Evolutionary conservation across 2,329 filamentous ascomycete genomes (phyloP).

Genomic region (Colletotrichum noveboracense): DNA sequence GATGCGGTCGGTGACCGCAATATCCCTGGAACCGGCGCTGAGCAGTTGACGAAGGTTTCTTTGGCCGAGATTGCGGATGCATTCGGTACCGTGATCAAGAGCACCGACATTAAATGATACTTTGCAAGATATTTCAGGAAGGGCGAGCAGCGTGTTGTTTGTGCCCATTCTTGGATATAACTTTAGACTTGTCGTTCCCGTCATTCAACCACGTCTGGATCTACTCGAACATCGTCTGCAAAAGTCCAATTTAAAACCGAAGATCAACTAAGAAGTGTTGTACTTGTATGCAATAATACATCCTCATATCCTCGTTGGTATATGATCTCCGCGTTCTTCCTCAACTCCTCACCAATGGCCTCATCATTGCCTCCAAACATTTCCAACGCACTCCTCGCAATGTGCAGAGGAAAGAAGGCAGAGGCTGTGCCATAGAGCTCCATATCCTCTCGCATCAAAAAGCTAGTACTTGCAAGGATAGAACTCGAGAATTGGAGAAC

Average conservation of each 20-base stretch:
- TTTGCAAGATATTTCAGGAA: background rate
- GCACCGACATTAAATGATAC: constrained; percentile 23
- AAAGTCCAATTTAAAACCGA: too few species aligned
- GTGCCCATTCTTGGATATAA: too few species aligned
- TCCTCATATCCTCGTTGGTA: background rate
- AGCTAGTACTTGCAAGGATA: constrained; percentile 34
- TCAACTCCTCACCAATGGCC: too few species aligned
- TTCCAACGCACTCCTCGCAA: constrained; percentile 4
- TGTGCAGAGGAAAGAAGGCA: constrained; percentile 32
- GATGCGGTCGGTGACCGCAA: constrained; percentile 70
- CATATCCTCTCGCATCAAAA: constrained; percentile 42
- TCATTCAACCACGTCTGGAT: background rate
- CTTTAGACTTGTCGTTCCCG: too few species aligned
- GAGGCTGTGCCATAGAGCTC: constrained; percentile 43
- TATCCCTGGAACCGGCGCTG: constrained; percentile 64
- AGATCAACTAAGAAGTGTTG: background rate
- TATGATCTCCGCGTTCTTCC: background rate
- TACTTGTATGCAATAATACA: rapidly evolving
- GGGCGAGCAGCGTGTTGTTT: background rate
- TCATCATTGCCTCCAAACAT: too few species aligned
- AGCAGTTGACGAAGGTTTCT: constrained; percentile 53
- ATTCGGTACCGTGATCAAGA: constrained; percentile 63
- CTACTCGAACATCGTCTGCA: background rate
- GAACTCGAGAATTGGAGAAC: background rate
- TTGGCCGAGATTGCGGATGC: constrained; percentile 66